These are phyloP conservation scores for Saccharomycopsis sp. DNA, from an alignment of 805 yeast species.

Conservation along the genomic window DNA sequence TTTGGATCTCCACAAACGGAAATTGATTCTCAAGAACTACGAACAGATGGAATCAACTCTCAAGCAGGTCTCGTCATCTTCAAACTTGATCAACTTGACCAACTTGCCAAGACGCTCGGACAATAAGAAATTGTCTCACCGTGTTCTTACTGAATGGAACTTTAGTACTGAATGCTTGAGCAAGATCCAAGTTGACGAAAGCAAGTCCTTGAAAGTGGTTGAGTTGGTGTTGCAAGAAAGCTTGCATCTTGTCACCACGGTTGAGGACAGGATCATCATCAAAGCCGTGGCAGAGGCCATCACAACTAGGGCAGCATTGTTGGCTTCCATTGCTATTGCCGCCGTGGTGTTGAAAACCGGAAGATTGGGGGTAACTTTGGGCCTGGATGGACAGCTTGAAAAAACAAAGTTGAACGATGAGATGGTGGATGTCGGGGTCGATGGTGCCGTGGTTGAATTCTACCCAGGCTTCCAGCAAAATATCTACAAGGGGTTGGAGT, in stretches of 20 bases:
- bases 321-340: conserved; percentile 84
- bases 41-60: conserved; percentile 27
- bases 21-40: conserved; percentile 51
- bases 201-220: conserved; percentile 61
- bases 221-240: conserved; percentile 57
- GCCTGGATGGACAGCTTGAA: conserved; percentile 27
- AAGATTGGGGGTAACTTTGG: conserved; percentile 35
- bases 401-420: conserved; percentile 48
- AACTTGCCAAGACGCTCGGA: conserved; percentile 27
- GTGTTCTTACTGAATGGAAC: conserved; percentile 68
- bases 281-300: conserved; percentile 70
- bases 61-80: conserved; percentile 8
- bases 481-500: conserved; percentile 68
- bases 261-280: conserved; percentile 64
- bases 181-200: conserved; percentile 74
- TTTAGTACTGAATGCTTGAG: conserved; percentile 80
- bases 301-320: conserved; percentile 79
- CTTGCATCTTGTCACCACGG: conserved; percentile 59
- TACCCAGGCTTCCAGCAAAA: conserved; percentile 83
- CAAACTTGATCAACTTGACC: conserved; percentile 16
- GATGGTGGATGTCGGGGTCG: conserved; percentile 82
- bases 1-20: conserved; percentile 54
- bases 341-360: conserved; percentile 63
- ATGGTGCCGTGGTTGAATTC: conserved; percentile 88
- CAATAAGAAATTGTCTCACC: conserved; percentile 38